phyloP scores from a whole-genome alignment of 163 green algal species.

The Scenedesmus sp. region DNA sequence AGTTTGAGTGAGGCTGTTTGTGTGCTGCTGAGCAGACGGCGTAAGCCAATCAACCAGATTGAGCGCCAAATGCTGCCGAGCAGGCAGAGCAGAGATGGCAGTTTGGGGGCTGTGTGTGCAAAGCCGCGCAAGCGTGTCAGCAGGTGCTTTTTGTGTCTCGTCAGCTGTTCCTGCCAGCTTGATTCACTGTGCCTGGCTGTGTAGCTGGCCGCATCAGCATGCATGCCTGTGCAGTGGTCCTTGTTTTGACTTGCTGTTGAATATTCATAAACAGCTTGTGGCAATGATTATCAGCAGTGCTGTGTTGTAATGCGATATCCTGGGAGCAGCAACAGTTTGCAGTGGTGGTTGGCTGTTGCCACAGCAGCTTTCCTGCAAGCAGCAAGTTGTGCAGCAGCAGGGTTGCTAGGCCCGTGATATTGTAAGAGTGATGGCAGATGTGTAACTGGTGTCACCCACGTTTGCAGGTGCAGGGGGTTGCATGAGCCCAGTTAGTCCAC shows the following conservation, averaged over 20 bases:
- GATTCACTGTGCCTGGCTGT: background rate
- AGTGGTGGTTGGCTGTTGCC: background rate
- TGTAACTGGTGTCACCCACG: background rate
- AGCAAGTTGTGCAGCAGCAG: background rate
- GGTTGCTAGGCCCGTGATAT: background rate
- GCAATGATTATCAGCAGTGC: background rate
- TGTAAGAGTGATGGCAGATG: background rate
- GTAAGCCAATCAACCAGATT: background rate
- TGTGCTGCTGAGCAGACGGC: background rate
- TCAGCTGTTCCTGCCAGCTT: background rate
- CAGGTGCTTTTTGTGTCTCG: background rate
- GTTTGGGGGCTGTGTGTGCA: background rate
- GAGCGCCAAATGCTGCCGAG: background rate
- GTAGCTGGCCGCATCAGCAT: background rate
- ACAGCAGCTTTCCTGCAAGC: slow-evolving; percentile 7
- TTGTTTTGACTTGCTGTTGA: background rate
- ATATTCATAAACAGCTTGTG: too few species aligned
- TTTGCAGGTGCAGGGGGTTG: background rate
- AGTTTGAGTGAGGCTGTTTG: background rate
- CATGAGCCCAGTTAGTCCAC: too few species aligned
- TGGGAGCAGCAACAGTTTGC: slow-evolving; percentile 5
- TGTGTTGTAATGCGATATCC: background rate
- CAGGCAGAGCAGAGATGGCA: background rate
- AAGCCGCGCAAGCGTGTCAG: slow-evolving; percentile 9
- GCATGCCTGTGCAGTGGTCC: background rate